A percentile compares a stretch with the other conserved stretches of the same genome.
Evolutionary conservation across 768 basidiomycete genomes (phyloP).

Genomic region (Macrolepiota albuminosa): DNA sequence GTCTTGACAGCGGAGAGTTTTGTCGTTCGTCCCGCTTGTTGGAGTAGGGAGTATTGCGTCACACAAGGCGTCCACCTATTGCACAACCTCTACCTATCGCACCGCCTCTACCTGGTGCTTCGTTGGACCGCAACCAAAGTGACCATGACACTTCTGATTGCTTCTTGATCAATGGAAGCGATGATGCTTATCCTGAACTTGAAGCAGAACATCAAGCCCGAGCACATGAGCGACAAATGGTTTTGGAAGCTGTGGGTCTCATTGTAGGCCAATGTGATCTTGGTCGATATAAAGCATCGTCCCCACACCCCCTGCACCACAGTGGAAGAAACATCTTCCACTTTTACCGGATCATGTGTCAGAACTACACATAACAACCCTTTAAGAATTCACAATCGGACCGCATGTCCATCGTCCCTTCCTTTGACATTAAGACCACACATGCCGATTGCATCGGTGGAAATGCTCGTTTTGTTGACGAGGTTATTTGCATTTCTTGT

Average conservation of each 20-base stretch:
- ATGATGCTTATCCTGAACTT: constrained; percentile 33
- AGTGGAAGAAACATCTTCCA: constrained; percentile 48
- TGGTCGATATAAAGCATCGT: constrained; percentile 27
- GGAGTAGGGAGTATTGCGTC: too few relatives aligned
- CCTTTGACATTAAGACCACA: constrained; percentile 29
- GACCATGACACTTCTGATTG: constrained; percentile 28
- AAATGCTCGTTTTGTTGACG: constrained; percentile 38
- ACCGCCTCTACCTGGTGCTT: constrained; percentile 22
- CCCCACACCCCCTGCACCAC: constrained; percentile 50
- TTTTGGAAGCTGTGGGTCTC: constrained; percentile 86
- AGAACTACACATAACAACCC: constrained; percentile 68
- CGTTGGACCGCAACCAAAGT: constrained; percentile 12
- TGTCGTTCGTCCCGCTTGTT: too few relatives aligned
- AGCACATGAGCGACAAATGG: constrained; percentile 74
- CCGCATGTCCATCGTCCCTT: constrained; percentile 58
- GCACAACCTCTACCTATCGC: constrained; percentile 33
- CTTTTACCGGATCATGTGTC: constrained; percentile 15
- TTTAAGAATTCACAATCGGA: constrained; percentile 55
- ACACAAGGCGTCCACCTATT: constrained; percentile 28
- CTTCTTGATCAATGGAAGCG: constrained; percentile 33
- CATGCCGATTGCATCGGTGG: constrained; percentile 63
- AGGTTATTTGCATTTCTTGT: constrained; percentile 58
- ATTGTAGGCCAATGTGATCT: constrained; percentile 47
- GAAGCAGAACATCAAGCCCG: constrained; percentile 54
- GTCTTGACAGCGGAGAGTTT: too few relatives aligned